phyloP scores from a whole-genome alignment of 495 filamentous ascomycete species.

The Aspergillus biplanus region DNA sequence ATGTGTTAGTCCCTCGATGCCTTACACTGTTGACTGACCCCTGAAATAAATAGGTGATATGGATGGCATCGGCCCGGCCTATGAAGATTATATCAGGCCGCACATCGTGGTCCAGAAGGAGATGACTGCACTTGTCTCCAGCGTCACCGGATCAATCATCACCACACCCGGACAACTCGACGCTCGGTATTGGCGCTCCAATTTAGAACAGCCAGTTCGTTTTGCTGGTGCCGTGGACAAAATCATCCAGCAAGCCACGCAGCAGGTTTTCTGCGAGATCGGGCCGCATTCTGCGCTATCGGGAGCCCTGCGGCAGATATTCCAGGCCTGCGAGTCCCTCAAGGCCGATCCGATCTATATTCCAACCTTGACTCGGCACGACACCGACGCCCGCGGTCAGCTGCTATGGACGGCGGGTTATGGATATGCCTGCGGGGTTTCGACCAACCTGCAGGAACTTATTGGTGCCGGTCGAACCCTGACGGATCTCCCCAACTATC shows the following conservation, averaged over 20 bases:
- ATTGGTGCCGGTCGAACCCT: too few species aligned
- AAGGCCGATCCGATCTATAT: constrained; percentile 34
- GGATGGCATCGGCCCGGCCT: background rate
- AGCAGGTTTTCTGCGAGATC: constrained; percentile 43
- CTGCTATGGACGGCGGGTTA: too few species aligned
- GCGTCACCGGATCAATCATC: constrained; percentile 31
- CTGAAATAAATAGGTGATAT: too few species aligned
- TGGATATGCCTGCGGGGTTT: too few species aligned
- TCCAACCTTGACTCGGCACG: constrained; percentile 46
- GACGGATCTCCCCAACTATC: too few species aligned
- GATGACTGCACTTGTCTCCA: constrained; percentile 32
- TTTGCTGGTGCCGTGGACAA: constrained; percentile 39
- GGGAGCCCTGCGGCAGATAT: constrained; percentile 40
- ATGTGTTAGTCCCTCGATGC: too few species aligned
- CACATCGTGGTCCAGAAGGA: too few species aligned
- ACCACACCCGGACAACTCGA: constrained; percentile 20
- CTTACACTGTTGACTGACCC: too few species aligned
- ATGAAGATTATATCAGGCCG: constrained; percentile 28
- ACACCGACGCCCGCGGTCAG: constrained; percentile 59
- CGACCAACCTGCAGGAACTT: too few species aligned
- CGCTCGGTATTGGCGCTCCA: constrained; percentile 48
- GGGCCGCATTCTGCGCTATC: constrained; percentile 49
- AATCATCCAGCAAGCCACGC: constrained; percentile 26
- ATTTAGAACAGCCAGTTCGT: constrained; percentile 42
- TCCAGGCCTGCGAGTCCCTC: constrained; percentile 23